Evolutionary conservation across 306 rosid species (phyloP), one percentile per base, ranked within the genome.

Genomic region (Vigna unguiculata): DNA sequence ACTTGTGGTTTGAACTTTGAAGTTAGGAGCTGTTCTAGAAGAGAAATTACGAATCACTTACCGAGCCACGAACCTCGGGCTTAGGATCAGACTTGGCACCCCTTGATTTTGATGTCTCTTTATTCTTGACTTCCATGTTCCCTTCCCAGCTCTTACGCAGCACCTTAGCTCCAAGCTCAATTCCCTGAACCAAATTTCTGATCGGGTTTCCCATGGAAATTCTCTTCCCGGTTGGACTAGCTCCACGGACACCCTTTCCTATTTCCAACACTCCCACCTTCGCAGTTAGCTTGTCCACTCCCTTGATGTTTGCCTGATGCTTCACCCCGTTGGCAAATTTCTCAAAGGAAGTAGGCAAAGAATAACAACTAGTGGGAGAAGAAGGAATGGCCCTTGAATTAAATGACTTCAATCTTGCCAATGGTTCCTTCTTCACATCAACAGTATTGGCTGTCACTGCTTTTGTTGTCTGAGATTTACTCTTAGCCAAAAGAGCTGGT

Each of bases 141-240:
- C 99, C 99, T 89, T 96, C 99, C 99, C 99, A 96, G 73, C 99
- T 93, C 91, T 90, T 96, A 9, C 99, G 86, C 86, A 92, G 80
- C 54, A 91, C 97, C 93, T 95, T 95, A 75, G 97, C 90, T 28
- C 97, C 97, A 45, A 92, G 15, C 83, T 96, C 99, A 86, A 96
- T 83, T 38, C 98, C 98, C 64, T 89, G 97, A 75, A 84, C 95
- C 62, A 84, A 87, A 86, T 77, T 91, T 68, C 79, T 86, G 16
- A 92, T 85, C 1, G 92, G 91, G 67, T 83, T 90, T 75, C 86
- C 97, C 21, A 72, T 55, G 0, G 70, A 81, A 61, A 80, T 60
- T 68, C 84, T 90, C 93, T 78, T 92, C 48, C 70, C 80, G 2
- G 47, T 61, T 0, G 97, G 96, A 85, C 90, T 90, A 16, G 82